phyloP scores from a whole-genome alignment of 176 grass and related monocot species.

The Oryza nivara region DNA sequence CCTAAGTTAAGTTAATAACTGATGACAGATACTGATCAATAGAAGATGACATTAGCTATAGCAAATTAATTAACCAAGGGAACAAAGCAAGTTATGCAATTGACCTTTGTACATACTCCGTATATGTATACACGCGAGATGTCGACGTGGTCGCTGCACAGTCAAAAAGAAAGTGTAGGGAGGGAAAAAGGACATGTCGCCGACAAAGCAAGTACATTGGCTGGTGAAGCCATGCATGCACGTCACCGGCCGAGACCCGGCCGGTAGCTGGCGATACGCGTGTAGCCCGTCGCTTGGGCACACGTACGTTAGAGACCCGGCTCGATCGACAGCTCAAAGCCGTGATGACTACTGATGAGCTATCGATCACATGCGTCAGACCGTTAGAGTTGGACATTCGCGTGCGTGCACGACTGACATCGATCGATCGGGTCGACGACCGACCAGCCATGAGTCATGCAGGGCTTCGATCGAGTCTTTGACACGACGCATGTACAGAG shows the following conservation, averaged over 20 bases:
- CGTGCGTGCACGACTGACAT: too few species aligned
- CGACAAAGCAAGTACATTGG: slow-evolving; percentile 5
- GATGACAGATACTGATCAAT: neutral
- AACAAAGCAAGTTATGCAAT: neutral
- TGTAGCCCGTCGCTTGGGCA: neutral
- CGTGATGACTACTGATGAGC: neutral
- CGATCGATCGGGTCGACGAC: too few species aligned
- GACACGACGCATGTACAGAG: too few species aligned
- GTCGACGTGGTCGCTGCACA: neutral
- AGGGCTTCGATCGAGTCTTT: too few species aligned
- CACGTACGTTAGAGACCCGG: neutral
- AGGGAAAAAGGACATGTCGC: neutral
- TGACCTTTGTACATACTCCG: neutral
- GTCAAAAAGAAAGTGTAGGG: neutral
- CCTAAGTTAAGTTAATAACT: neutral
- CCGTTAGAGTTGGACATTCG: too few species aligned
- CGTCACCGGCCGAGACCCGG: neutral
- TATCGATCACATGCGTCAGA: too few species aligned
- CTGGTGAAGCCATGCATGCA: neutral
- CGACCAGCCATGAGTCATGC: too few species aligned
- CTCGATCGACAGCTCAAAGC: neutral
- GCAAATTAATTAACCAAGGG: neutral
- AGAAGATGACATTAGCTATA: neutral
- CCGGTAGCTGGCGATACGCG: neutral
- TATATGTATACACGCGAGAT: neutral